These are phyloP conservation scores for Salicornia ramosissima DNA, from an alignment of 148 eudicot species.

Conservation along the genomic window DNA sequence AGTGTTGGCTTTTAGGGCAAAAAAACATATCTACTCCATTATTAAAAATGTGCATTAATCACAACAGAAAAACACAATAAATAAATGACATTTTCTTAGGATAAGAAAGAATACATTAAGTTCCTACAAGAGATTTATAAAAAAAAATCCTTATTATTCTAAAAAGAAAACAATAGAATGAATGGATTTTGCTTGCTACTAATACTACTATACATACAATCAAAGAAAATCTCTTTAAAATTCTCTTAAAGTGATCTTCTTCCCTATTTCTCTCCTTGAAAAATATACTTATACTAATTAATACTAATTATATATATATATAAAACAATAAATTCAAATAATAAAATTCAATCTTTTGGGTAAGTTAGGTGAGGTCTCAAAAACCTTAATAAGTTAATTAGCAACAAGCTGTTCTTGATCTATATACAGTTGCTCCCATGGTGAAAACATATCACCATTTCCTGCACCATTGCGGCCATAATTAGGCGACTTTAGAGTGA, in stretches of 20 bases:
- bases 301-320: not conserved
- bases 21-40: too few species aligned
- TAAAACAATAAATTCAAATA: conserved; percentile 17
- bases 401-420: conserved; percentile 74
- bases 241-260: conserved; percentile 11
- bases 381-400: not conserved
- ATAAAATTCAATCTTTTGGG: conserved; percentile 15
- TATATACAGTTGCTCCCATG: conserved; percentile 80
- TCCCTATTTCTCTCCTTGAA: not conserved
- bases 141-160: not conserved
- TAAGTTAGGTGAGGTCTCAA: conserved; percentile 12
- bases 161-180: conserved; percentile 7
- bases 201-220: not conserved
- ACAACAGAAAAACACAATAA: too few species aligned
- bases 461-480: conserved; percentile 19
- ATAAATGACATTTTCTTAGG: too few species aligned
- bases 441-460: conserved; percentile 33
- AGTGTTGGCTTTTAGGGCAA: not conserved
- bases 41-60: too few species aligned
- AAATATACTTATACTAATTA: too few species aligned
- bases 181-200: conserved; percentile 1
- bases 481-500: conserved; percentile 29
- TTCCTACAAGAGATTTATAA: conserved; percentile 1
- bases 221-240: conserved; percentile 1
- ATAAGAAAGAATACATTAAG: too few species aligned